Evolutionary conservation across 2,329 filamentous ascomycete genomes (phyloP), one percentile per base, ranked within the genome.

Genomic region (Ceratocystis destructans): DNA sequence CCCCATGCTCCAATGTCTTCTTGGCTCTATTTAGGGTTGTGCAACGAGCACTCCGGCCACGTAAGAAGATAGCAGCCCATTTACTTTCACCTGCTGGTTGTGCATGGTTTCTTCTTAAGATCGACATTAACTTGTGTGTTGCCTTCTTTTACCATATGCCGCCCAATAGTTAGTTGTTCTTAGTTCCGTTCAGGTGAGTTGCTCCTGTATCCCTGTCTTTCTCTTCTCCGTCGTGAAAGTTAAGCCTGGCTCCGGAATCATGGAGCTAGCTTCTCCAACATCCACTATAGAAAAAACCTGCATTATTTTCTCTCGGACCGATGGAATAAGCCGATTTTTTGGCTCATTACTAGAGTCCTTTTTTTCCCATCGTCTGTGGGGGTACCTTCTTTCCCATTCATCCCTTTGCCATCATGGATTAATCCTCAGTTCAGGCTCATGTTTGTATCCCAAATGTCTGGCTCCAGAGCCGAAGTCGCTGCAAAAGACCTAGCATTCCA

Each of bases 181-280:
- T 25, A 22, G 37, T 41, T n/a, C 5, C 28, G 44, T 61, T 5
- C 22, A 12, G 37, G 37, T 41, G 37, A 41, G 8, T 2, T 25
- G 8, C 41, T 20, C 22, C 15, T 41, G n/a, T 20, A 20, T 37
- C 57, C 28, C 37, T 33, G 15, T 59, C 20, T 31, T 59, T 17
- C 12, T 31, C 31, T 62, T 31, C 44, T 62, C 61, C 61, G 48
- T 46, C 61, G 53, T 57, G 53, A 57, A 17, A 31, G 53, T 20
- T 57, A 22, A 57, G 53, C 53, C 53, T 57, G 53, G 53, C 41
- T 63, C 61, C 61, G 61, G 61, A 63, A 63, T 63, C 61, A 63
- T 48, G 61, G 61, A 63, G 45, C 41, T 33, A 46, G 37, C 37
- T 63, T 63, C 61, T 63, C 61, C 61, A 63, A 63, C 53, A 57